These are phyloP conservation scores for Phoenix roebelenii DNA, from an alignment of 176 grass and related monocot genomes.

Conservation along the genomic window DNA sequence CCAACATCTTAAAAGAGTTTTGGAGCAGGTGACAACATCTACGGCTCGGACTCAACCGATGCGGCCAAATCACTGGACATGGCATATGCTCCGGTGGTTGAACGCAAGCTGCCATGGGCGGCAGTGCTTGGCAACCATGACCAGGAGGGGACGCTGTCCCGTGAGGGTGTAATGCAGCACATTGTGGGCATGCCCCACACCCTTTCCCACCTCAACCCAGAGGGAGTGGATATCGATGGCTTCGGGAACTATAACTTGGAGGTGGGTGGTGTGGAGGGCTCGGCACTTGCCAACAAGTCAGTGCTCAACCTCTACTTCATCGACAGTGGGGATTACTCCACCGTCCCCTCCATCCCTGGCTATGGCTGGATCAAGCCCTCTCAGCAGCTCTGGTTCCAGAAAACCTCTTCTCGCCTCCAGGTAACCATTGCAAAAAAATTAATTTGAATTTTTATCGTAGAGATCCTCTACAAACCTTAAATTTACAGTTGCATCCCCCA, in stretches of 20 bases:
- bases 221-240: conserved; percentile 61
- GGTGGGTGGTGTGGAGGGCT: conserved; percentile 51
- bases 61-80: conserved; percentile 72
- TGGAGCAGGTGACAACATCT: conserved; percentile 88
- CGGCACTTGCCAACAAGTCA: conserved; percentile 58
- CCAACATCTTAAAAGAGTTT: background rate
- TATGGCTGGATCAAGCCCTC: conserved; percentile 93
- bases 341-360: conserved; percentile 46
- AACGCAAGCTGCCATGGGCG: conserved; percentile 78
- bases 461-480: too few relatives aligned
- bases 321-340: conserved; percentile 92
- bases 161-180: conserved; percentile 72
- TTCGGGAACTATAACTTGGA: conserved; percentile 87
- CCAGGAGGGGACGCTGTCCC: conserved; percentile 74
- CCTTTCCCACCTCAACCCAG: conserved; percentile 66
- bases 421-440: conserved; percentile 12
- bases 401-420: conserved; percentile 63
- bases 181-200: conserved; percentile 65
- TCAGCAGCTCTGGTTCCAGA: conserved; percentile 81
- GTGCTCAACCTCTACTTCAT: conserved; percentile 92
- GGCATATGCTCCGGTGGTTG: conserved; percentile 60
- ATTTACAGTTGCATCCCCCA: too few relatives aligned
- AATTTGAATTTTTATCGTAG: too few relatives aligned
- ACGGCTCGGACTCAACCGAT: conserved; percentile 42
- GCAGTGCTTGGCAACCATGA: conserved; percentile 90